These are phyloP conservation scores for Cyamopsis tetragonoloba DNA, from an alignment of 306 rosid genomes.

Conservation along the genomic window DNA sequence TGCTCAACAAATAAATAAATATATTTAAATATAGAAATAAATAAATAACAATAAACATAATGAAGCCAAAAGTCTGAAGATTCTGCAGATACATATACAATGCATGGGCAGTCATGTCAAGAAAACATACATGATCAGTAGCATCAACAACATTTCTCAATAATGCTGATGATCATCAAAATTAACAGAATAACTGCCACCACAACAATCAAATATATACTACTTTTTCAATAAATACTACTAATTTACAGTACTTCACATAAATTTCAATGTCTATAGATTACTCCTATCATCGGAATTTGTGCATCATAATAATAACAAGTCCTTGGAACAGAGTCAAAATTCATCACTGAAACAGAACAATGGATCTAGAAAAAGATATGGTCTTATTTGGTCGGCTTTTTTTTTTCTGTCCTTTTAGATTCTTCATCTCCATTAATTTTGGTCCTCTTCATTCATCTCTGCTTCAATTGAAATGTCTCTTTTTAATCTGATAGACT, in stretches of 20 bases:
- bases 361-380: conserved; percentile 57
- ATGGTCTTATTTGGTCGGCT: conserved; percentile 56
- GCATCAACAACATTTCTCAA: conserved; percentile 43
- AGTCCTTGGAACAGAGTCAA: conserved; percentile 30
- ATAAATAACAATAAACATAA: not conserved
- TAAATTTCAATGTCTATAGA: conserved; percentile 26
- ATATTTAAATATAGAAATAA: not conserved
- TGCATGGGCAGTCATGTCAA: conserved; percentile 39
- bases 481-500: conserved; percentile 40
- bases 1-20: not conserved
- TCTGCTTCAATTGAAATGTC: conserved; percentile 25
- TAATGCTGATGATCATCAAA: conserved; percentile 40
- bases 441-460: conserved; percentile 45
- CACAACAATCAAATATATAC: conserved; percentile 36
- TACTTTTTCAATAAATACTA: too few relatives aligned
- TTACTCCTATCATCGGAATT: too few relatives aligned
- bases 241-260: conserved; percentile 22
- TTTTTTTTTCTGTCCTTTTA: conserved; percentile 41
- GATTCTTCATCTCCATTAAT: conserved; percentile 54
- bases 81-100: conserved; percentile 39
- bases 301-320: conserved; percentile 49
- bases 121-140: conserved; percentile 12
- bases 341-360: conserved; percentile 41
- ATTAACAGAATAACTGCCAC: conserved; percentile 57
- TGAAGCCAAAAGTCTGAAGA: conserved; percentile 37